Evolutionary conservation across 495 filamentous ascomycete genomes (phyloP).

Genomic region (Aspergillus haitiensis): DNA sequence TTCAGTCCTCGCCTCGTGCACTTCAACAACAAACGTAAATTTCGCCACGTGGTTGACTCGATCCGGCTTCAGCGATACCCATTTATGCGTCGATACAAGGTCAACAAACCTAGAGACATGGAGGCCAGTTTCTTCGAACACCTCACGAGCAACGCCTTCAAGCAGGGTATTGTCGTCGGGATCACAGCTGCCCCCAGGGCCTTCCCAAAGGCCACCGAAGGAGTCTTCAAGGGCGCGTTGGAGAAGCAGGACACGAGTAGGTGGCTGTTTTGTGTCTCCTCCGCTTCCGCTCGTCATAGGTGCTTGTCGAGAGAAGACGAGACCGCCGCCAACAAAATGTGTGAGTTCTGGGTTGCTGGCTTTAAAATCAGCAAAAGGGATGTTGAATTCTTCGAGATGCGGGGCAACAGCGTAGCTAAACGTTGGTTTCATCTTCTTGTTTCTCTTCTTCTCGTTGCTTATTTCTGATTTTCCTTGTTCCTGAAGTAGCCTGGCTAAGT

Average conservation of each 20-base stretch:
- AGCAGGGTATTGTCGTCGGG: conserved; percentile 45
- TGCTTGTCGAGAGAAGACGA: conserved; percentile 40
- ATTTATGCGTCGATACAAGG: conserved; percentile 39
- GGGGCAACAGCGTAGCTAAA: conserved; percentile 37
- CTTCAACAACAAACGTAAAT: conserved; percentile 43
- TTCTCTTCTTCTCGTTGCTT: not conserved
- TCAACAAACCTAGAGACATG: conserved; percentile 46
- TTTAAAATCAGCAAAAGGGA: conserved; percentile 38
- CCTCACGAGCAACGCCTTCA: conserved; percentile 54
- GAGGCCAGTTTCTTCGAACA: conserved; percentile 60
- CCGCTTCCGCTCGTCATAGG: not conserved
- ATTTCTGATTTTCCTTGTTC: too few relatives aligned
- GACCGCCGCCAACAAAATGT: conserved; percentile 39
- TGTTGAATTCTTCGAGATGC: conserved; percentile 39
- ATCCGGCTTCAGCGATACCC: conserved; percentile 26
- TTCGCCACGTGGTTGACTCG: conserved; percentile 27
- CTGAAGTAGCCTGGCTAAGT: too few relatives aligned
- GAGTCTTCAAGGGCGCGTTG: conserved; percentile 49
- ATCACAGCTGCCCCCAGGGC: conserved; percentile 57
- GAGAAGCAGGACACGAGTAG: conserved; percentile 47
- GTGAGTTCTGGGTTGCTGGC: conserved; percentile 36
- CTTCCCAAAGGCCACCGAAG: conserved; percentile 56
- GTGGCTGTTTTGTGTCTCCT: not conserved
- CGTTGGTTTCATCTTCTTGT: conserved; percentile 6
- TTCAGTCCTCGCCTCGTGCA: conserved; percentile 27